A percentile compares a stretch with the other conserved stretches of the same genome.
These are phyloP conservation scores for Wickerhamiella parazyma DNA, from an alignment of 805 yeast species.

Conservation along the genomic window DNA sequence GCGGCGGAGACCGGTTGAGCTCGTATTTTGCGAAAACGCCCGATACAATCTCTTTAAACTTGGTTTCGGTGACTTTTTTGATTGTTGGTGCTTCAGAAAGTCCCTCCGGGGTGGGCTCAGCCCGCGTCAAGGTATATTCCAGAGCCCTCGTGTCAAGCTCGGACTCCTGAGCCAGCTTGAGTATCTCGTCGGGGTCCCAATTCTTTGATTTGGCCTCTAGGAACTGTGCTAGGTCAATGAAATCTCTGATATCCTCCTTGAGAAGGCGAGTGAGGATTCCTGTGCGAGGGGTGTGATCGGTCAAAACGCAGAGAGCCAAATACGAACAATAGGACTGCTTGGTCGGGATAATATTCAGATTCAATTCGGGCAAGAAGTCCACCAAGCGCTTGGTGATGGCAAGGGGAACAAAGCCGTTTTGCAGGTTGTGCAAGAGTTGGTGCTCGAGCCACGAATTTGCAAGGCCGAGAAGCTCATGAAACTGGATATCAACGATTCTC, in stretches of 20 bases:
- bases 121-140: background rate
- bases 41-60: background rate
- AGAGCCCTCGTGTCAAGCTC: background rate
- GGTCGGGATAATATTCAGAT: background rate
- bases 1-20: background rate
- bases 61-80: background rate
- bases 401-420: background rate
- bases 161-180: background rate
- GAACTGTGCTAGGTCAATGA: background rate
- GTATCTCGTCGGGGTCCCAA: background rate
- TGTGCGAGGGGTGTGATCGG: background rate
- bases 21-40: background rate
- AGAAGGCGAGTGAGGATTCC: background rate
- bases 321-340: slow-evolving; percentile 1
- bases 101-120: background rate
- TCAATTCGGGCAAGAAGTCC: background rate
- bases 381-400: slow-evolving; percentile 16
- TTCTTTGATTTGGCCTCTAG: background rate
- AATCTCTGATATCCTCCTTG: background rate
- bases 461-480: background rate
- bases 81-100: background rate
- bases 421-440: background rate
- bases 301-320: background rate
- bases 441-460: slow-evolving; percentile 1
- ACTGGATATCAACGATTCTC: background rate